Conservation (phyloP, 1,284 basidiomycete genomes). For the Irpex sp. region DNA sequence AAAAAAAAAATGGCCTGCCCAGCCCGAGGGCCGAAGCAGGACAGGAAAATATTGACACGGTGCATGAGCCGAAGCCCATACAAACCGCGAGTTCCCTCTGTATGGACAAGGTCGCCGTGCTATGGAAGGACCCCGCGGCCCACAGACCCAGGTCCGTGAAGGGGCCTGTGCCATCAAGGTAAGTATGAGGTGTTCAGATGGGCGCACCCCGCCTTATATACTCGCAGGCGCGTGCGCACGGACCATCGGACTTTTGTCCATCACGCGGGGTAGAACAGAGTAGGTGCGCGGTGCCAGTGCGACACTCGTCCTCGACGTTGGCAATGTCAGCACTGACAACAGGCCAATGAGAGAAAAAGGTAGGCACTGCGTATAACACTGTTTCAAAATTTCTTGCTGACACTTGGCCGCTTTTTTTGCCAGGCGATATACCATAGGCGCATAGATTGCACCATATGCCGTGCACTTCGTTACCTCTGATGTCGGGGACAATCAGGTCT, state of each 20-base stretch:
- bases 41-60: slow-evolving; percentile 71
- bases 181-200: slow-evolving; percentile 30
- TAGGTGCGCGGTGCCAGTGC: not conserved
- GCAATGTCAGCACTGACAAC: not conserved
- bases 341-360: not conserved
- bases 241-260: slow-evolving; percentile 19
- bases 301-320: not conserved
- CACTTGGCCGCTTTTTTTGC: not conserved
- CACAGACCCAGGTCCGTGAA: slow-evolving; percentile 39
- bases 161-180: slow-evolving; percentile 36
- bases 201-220: slow-evolving; percentile 20
- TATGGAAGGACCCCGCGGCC: slow-evolving; percentile 50
- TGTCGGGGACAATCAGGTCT: not conserved
- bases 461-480: not conserved
- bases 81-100: slow-evolving; percentile 45
- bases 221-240: slow-evolving; percentile 21
- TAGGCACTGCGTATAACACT: not conserved
- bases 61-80: slow-evolving; percentile 66
- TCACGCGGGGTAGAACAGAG: slow-evolving; percentile 10
- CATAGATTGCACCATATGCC: not conserved
- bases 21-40: slow-evolving; percentile 47
- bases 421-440: not conserved
- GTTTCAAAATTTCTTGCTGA: not conserved
- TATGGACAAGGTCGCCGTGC: slow-evolving; percentile 68
- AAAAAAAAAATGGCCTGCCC: slow-evolving; percentile 30